Evolutionary conservation across 495 filamentous ascomycete species (phyloP), one percentile per base, ranked within the genome.

Genomic region (Xylaria telfairii): DNA sequence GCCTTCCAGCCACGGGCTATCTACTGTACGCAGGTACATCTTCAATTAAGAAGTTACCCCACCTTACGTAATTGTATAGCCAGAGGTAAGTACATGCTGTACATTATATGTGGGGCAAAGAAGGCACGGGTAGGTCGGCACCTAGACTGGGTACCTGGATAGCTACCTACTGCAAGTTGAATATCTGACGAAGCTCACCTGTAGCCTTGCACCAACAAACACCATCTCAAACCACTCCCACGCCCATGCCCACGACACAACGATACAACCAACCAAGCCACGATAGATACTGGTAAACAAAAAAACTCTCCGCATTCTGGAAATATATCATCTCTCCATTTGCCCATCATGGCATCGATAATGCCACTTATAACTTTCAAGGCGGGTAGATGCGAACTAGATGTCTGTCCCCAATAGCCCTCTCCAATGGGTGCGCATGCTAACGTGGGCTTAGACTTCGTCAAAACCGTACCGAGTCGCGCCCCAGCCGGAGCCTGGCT

Each of bases 321-420:
- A 37, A 54, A 24, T 9, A 30, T 39, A 30, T 34, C 21, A 32
- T 42, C 24, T 17, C 41, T 47, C 13, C 30, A 66, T 39, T 56
- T 51, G 4, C 34, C 69, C 72, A 84, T 41, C 54, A 96, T 96
- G 94, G 92, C 93, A 67, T 70, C 68, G 24, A 90, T 90, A 83
- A 80, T 83, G 71, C 95, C 94, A 37, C 87, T 97, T 75, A 94
- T 99, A 77, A 96, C 94, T 5, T 98, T 99, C 87, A 98, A 97
- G 87, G 96, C 95, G 73, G 96, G 96, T 79, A 89, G 88, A 80
- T 99, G 96, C 83, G 90, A 94, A 26, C 78, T 96, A 61, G 88
- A 93, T 82, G 95, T 98, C 82, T 74, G 92, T 87, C 61, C 28
- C 70, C 67, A 21, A 21, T 32, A 64, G 61, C 60, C 30, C 32